Evolutionary conservation across 768 basidiomycete genomes (phyloP).

Genomic region (Cystofilobasidium capitatum): DNA sequence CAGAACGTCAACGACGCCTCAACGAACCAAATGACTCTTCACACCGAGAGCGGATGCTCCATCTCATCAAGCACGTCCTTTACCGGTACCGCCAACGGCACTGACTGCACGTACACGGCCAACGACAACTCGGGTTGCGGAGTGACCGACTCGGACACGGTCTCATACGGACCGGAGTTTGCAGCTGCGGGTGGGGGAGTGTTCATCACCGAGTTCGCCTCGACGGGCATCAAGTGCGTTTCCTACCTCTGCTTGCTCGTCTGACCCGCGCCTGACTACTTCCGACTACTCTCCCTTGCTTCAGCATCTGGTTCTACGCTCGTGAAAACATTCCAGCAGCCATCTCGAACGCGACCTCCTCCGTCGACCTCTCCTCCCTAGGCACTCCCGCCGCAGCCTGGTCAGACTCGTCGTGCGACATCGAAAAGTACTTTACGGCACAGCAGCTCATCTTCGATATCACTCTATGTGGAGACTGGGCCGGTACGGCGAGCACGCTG

Average conservation of each 20-base stretch:
- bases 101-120: constrained; percentile 45
- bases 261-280: too few species aligned
- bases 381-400: constrained; percentile 65
- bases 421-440: constrained; percentile 42
- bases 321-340: constrained; percentile 27
- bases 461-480: constrained; percentile 52
- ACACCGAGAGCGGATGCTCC: constrained; percentile 9
- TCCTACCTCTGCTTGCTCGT: constrained; percentile 32
- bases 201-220: constrained; percentile 63
- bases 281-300: constrained; percentile 26
- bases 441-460: constrained; percentile 66
- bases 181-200: constrained; percentile 60
- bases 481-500: constrained; percentile 50
- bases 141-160: constrained; percentile 48
- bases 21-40: constrained; percentile 59
- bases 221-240: constrained; percentile 46
- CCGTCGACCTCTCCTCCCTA: constrained; percentile 28
- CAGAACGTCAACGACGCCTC: constrained; percentile 65
- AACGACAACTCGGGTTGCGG: constrained; percentile 54
- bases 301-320: constrained; percentile 58
- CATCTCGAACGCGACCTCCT: constrained; percentile 12
- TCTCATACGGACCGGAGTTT: constrained; percentile 59
- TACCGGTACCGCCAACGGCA: constrained; percentile 38
- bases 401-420: constrained; percentile 51
- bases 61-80: neutral